Conservation (phyloP, 208 protist species). For the Crithidia bombi region DNA sequence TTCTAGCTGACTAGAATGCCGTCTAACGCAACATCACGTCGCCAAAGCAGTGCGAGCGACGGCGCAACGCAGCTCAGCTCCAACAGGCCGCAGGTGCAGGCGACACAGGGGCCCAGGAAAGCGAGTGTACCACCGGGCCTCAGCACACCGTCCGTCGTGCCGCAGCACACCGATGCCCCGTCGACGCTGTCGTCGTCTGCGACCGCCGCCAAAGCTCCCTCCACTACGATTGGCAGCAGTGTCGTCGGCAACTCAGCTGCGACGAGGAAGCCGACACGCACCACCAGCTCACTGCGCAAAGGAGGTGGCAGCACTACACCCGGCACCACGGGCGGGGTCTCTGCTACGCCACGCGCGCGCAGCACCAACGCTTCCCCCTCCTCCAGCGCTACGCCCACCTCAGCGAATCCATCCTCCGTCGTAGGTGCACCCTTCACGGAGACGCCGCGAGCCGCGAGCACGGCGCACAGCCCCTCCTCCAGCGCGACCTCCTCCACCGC, state of each 20-base stretch:
- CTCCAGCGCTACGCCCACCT: not conserved
- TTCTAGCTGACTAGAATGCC: slow-evolving; percentile 13
- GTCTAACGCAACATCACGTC: not conserved
- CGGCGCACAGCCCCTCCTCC: not conserved
- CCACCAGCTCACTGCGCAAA: not conserved
- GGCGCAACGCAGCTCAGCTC: slow-evolving; percentile 18
- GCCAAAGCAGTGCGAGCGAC: slow-evolving; percentile 8
- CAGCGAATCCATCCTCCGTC: not conserved
- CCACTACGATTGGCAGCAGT: not conserved
- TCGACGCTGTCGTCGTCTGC: slow-evolving; percentile 1
- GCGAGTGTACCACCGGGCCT: not conserved
- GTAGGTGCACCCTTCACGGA: not conserved
- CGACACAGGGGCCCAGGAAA: not conserved
- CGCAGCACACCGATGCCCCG: not conserved
- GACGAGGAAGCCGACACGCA: not conserved
- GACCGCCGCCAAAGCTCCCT: not conserved
- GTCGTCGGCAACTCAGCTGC: not conserved
- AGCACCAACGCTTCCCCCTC: not conserved
- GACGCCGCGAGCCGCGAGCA: not conserved
- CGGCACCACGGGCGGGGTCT: not conserved
- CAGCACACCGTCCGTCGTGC: not conserved
- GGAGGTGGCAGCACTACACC: not conserved
- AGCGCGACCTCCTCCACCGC: not conserved
- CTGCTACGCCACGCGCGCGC: not conserved
- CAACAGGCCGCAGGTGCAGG: slow-evolving; percentile 21